Evolutionary conservation across 106 monocot species (phyloP).

Genomic region (Iris macrosiphon): DNA sequence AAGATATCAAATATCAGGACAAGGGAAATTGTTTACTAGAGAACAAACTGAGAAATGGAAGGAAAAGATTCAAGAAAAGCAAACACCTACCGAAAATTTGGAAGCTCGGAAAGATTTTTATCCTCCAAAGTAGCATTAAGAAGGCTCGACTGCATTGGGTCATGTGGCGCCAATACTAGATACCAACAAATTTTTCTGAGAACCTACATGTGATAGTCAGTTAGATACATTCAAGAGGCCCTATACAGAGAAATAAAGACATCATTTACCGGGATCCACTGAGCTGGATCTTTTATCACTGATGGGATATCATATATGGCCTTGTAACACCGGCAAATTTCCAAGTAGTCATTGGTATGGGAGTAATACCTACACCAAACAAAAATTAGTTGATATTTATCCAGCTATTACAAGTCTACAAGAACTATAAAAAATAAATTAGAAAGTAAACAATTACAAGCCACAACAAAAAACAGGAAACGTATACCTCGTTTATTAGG

Average conservation of each 20-base stretch:
- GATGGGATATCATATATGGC: constrained; percentile 95
- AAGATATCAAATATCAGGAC: too few relatives aligned
- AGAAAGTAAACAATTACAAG: too few relatives aligned
- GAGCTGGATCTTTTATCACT: constrained; percentile 70
- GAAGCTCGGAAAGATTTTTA: constrained; percentile 91
- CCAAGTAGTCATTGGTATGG: constrained; percentile 84
- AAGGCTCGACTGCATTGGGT: constrained; percentile 99
- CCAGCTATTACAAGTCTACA: too few relatives aligned
- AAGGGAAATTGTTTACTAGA: neutral
- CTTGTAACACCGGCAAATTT: constrained; percentile 94
- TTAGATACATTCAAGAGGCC: too few relatives aligned
- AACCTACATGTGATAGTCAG: constrained; percentile 34
- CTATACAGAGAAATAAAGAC: too few relatives aligned
- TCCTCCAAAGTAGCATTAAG: constrained; percentile 91
- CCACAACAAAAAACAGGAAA: too few relatives aligned
- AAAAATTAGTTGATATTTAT: too few relatives aligned
- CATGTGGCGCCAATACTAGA: constrained; percentile 83
- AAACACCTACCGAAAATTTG: constrained; percentile 68
- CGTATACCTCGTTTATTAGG: too few relatives aligned
- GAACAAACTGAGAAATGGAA: too few relatives aligned
- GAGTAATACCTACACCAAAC: constrained; percentile 61
- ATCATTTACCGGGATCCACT: constrained; percentile 81
- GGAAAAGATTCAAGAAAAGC: neutral
- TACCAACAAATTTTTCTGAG: constrained; percentile 99
- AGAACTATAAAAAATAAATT: too few relatives aligned